phyloP scores from a whole-genome alignment of 176 grass and related monocot genomes.

The Oryza brachyantha region DNA sequence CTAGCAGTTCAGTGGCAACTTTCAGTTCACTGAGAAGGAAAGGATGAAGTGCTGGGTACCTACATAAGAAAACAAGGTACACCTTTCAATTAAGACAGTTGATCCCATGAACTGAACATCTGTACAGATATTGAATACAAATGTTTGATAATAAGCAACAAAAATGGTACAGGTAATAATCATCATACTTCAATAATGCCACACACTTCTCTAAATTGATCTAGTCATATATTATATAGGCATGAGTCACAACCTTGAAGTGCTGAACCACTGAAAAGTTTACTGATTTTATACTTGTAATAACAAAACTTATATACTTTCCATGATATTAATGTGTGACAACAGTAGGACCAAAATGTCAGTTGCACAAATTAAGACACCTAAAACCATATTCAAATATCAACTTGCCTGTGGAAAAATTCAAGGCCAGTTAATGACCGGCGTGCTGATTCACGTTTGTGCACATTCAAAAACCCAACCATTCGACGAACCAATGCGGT shows the following conservation, averaged over 20 bases:
- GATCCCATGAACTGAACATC: neutral
- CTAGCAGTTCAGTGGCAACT: slow-evolving; percentile 67
- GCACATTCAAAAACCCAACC: slow-evolving; percentile 94
- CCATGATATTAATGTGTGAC: slow-evolving; percentile 14
- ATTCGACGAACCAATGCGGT: slow-evolving; percentile 79
- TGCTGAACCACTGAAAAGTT: slow-evolving; percentile 7
- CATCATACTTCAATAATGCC: neutral
- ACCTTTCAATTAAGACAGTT: slow-evolving; percentile 10
- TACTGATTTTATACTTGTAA: slow-evolving; percentile 8
- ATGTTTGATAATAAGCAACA: slow-evolving; percentile 24
- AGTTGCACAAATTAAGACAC: neutral
- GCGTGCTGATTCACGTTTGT: slow-evolving; percentile 73
- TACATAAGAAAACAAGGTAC: slow-evolving; percentile 46
- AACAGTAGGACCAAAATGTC: slow-evolving; percentile 5
- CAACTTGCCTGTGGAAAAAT: slow-evolving; percentile 92
- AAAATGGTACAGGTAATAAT: neutral
- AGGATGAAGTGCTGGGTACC: slow-evolving; percentile 90
- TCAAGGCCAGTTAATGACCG: slow-evolving; percentile 87
- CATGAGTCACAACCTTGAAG: slow-evolving; percentile 3
- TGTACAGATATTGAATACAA: slow-evolving; percentile 1
- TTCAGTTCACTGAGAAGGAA: slow-evolving; percentile 76
- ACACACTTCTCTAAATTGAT: slow-evolving; percentile 1
- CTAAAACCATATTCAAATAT: slow-evolving; percentile 17
- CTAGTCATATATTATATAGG: slow-evolving; percentile 15
- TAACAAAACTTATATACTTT: slow-evolving; percentile 2